Conservation (phyloP, 2,329 filamentous ascomycete species). For the Capronia coronata region DNA sequence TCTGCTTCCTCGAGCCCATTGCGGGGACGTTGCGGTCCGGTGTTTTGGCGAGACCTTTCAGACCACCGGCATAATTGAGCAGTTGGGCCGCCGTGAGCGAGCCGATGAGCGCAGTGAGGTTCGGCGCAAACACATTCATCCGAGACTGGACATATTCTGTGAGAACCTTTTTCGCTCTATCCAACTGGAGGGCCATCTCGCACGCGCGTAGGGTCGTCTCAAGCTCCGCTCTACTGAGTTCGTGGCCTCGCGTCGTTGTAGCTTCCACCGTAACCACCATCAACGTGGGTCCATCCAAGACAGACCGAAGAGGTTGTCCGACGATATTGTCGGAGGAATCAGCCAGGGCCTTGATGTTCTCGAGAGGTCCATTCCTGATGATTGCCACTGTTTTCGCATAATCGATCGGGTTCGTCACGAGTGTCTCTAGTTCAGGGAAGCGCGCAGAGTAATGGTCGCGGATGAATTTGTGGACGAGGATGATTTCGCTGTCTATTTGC, state of each 20-base stretch:
- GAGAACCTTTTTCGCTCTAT: conserved; percentile 76
- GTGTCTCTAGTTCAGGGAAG: conserved; percentile 84
- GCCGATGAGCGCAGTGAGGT: conserved; percentile 82
- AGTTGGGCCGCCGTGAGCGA: conserved; percentile 90
- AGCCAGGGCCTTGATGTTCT: conserved; percentile 75
- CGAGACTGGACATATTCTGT: conserved; percentile 94
- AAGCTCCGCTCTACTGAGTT: conserved; percentile 69
- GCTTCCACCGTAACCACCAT: conserved; percentile 97
- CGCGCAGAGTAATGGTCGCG: conserved; percentile 90
- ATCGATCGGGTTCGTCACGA: conserved; percentile 86
- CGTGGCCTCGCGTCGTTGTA: conserved; percentile 75
- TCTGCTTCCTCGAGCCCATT: conserved; percentile 81
- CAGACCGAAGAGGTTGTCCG: conserved; percentile 65
- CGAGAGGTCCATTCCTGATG: conserved; percentile 83
- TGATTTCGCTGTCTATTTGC: conserved; percentile 86
- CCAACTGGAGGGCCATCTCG: conserved; percentile 79
- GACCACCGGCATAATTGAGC: conserved; percentile 86
- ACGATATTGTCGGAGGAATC: conserved; percentile 72
- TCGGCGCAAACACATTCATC: conserved; percentile 94
- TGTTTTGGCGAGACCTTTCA: conserved; percentile 82
- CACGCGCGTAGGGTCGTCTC: conserved; percentile 69
- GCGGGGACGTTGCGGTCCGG: conserved; percentile 89
- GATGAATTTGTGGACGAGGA: conserved; percentile 90
- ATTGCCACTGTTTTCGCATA: conserved; percentile 95
- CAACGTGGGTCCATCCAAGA: conserved; percentile 80